phyloP scores from a whole-genome alignment of 139 green algal genomes.

The Penium margaritaceum region DNA sequence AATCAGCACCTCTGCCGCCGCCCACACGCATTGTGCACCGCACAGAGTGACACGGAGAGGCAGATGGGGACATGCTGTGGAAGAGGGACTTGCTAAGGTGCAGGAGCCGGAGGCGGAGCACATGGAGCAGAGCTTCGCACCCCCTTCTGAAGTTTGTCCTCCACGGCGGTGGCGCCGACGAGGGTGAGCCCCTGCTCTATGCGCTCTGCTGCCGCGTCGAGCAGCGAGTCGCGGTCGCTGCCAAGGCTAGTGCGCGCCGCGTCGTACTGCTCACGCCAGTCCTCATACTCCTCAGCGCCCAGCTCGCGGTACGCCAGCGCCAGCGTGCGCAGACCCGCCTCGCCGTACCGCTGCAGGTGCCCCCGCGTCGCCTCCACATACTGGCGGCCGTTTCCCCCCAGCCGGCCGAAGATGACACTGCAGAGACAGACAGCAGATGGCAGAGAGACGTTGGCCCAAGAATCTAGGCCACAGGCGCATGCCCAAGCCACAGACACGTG shows the following conservation, averaged over 20 bases:
- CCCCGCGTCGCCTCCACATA: constrained; percentile 12
- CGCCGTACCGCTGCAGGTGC: constrained; percentile 67
- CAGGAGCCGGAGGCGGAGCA: too few species aligned
- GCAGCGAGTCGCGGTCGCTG: constrained; percentile 49
- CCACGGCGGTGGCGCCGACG: constrained; percentile 89
- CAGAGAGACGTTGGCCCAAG: too few species aligned
- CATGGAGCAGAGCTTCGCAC: too few species aligned
- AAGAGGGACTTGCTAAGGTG: too few species aligned
- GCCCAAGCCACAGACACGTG: too few species aligned
- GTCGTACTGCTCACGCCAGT: constrained; percentile 13
- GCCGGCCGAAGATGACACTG: constrained; percentile 63
- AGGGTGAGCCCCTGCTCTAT: constrained; percentile 58
- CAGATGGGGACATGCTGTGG: too few species aligned
- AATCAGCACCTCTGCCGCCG: too few species aligned
- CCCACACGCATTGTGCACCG: too few species aligned
- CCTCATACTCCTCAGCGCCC: constrained; percentile 35
- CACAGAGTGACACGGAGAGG: too few species aligned
- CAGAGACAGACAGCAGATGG: too few species aligned
- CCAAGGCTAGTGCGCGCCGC: constrained; percentile 32
- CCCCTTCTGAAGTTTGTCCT: constrained; percentile 90
- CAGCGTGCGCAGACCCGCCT: constrained; percentile 74
- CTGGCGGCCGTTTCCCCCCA: constrained; percentile 37
- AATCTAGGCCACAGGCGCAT: too few species aligned
- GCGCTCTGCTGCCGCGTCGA: constrained; percentile 51
- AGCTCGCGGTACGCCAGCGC: constrained; percentile 48